Base-by-base conservation (phyloP, 2,329 filamentous ascomycete genomes). In the Aureobasidium sp. region DNA sequence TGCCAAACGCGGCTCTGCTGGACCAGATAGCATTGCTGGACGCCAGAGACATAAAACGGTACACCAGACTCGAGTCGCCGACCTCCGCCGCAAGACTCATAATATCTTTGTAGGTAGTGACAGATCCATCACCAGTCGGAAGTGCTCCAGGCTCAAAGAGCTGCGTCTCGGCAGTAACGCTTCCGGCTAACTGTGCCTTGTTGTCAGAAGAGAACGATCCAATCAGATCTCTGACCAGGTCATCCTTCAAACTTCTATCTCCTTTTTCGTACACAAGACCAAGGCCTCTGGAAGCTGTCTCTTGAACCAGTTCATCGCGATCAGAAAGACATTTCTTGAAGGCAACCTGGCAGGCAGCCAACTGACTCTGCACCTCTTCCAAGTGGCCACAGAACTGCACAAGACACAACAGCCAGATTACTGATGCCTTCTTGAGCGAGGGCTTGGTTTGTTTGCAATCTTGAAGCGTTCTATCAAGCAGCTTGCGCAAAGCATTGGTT, bases 31-130 rank as follows among this genome's bases (percentile, higher is more conserved):
- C 91, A 50, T 95, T 95, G 69, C 96, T 96, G 1, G 91, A 90
- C 2, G 94, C 94, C 66, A 99, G 81, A 0, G 92, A 93, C 94
- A 99, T 99, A 75, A 99, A 97, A 63, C 92, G 90, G 77, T 99
- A 99, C 1, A 97, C 89, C n/a, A 99, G 79, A 66, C 89, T 92
- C 61, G 94, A 93, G 68, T 99, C 93, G 11, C 94, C 94, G 35
- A 96, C 92, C 74, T 99, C 94, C 45, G 93, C 90, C n/a, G 94
- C 94, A 50, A 99, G 79, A 66, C 82, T 94, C 73, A 99, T 89
- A 65, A 99, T 97, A 69, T 99, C 94, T 71, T 95, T 96, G 77
- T 99, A 99, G 0, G 93, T 97, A 0, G 90, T 96, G 60, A 97
- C 84, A 0, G 91, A 90, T 8, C 91, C 91, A 65, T 96, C 90